Evolutionary conservation across 163 green algal genomes (phyloP).

Genomic region (Scenedesmus sp.): DNA sequence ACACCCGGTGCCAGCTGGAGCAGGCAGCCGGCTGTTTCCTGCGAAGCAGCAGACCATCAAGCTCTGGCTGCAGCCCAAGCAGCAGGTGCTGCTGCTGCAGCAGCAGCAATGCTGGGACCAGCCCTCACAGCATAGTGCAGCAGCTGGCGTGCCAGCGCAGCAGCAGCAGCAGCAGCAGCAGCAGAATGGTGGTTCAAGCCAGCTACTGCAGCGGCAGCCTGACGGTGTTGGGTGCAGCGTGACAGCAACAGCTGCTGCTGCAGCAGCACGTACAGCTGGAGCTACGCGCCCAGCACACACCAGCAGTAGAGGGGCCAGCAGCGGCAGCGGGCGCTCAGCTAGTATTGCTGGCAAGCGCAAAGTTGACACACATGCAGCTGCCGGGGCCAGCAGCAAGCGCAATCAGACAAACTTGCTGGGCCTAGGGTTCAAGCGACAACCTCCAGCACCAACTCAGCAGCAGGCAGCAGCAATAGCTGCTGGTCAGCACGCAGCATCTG

Average conservation of each 20-base stretch:
- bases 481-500: background rate
- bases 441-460: background rate
- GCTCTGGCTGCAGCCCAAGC: conserved; percentile 38
- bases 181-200: background rate
- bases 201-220: background rate
- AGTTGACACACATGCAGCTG: background rate
- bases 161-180: background rate
- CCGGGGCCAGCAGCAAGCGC: conserved; percentile 16
- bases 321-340: background rate
- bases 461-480: background rate
- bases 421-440: background rate
- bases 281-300: background rate
- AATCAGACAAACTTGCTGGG: background rate
- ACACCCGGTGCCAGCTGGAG: conserved; percentile 32
- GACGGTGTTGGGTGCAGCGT: background rate
- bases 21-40: conserved; percentile 57
- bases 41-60: conserved; percentile 58
- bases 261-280: background rate
- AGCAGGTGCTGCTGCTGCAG: conserved; percentile 10
- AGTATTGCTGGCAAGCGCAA: background rate
- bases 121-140: background rate
- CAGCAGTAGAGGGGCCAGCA: background rate
- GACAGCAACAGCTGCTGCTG: background rate
- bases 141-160: background rate
- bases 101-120: background rate